Evolutionary conservation across 108 stramenopile species (phyloP), one percentile per base, ranked within the genome.

Genomic region (Conticribra guillardii): DNA sequence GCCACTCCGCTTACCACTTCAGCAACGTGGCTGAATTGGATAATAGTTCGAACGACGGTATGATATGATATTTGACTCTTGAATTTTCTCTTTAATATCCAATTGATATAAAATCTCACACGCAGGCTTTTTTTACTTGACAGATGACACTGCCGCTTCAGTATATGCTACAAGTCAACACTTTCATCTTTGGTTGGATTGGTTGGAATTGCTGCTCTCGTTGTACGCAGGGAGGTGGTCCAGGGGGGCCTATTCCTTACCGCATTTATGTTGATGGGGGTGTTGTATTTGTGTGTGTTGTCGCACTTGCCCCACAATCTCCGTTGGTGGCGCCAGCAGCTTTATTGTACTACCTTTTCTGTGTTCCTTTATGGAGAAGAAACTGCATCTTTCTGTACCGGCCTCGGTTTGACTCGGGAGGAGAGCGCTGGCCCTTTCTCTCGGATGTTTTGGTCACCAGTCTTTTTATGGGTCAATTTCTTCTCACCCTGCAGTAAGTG

Each of bases 21-120:
- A 45, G 88, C 89, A 2, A 81, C 79, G 15, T 96, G 94, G 94
- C 64, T 93, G 19, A 96, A 96, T 76, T 96, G 94, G 94, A 90
- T 93, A n/a, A 88, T 93, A 50, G 65, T 91, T 19, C 67, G 91
- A 56, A 67, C 82, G 15, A 84, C 76, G 24, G 61, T 88, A 15
- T 75, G 84, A 17, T 27, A 60, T 67, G 3, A 41, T 34, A 19
- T 9, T 48, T 47, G n/a, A n/a, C n/a, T n/a, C n/a, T n/a, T n/a
- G n/a, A n/a, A n/a, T n/a, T n/a, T n/a, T n/a, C n/a, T n/a, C n/a
- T n/a, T n/a, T n/a, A n/a, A n/a, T n/a, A n/a, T n/a, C n/a, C n/a
- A n/a, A n/a, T n/a, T n/a, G n/a, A n/a, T n/a, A n/a, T n/a, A n/a
- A n/a, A n/a, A n/a, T n/a, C n/a, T n/a, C n/a, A n/a, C n/a, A n/a